A percentile compares a stretch with the other conserved stretches of the same genome.
Conservation (phyloP, 2,329 filamentous ascomycete species). For the Akanthomyces muscarius region DNA sequence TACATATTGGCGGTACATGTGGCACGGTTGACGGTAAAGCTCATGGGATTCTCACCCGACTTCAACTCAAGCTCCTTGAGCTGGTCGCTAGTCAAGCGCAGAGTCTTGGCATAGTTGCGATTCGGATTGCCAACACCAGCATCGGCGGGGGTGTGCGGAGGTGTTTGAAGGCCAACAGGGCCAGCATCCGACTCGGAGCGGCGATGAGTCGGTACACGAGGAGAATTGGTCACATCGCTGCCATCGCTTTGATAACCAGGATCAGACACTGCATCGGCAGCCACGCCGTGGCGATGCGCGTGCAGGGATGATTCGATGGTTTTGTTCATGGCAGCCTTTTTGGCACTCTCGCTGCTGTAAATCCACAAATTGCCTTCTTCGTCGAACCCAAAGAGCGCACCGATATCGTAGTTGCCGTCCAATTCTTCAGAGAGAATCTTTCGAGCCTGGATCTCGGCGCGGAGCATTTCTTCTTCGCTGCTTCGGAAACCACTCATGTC, state of each 20-base stretch:
- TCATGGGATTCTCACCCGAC: slow-evolving; percentile 85
- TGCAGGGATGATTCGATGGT: slow-evolving; percentile 50
- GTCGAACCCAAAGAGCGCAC: slow-evolving; percentile 89
- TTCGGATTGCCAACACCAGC: slow-evolving; percentile 66
- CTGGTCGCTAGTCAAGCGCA: slow-evolving; percentile 92
- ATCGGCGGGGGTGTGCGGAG: slow-evolving; percentile 66
- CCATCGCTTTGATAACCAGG: slow-evolving; percentile 95
- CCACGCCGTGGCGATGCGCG: slow-evolving; percentile 46
- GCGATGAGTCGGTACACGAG: slow-evolving; percentile 47
- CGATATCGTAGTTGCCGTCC: slow-evolving; percentile 93
- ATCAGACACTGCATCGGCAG: slow-evolving; percentile 81
- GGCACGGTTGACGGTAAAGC: slow-evolving; percentile 92
- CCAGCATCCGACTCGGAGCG: slow-evolving; percentile 65
- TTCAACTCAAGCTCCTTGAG: slow-evolving; percentile 80
- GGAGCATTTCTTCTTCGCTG: slow-evolving; percentile 85
- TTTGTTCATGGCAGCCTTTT: slow-evolving; percentile 75
- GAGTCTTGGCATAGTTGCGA: slow-evolving; percentile 91
- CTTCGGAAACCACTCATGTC: slow-evolving; percentile 98
- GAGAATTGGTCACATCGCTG: slow-evolving; percentile 54
- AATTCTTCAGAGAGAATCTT: slow-evolving; percentile 91
- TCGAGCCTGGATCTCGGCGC: slow-evolving; percentile 87
- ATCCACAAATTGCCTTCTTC: slow-evolving; percentile 99
- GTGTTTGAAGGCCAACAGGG: slow-evolving; percentile 53
- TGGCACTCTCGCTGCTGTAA: slow-evolving; percentile 95
- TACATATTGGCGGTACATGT: slow-evolving; percentile 93